Conservation (phyloP, 2,329 filamentous ascomycete genomes). For the Apiospora marii region DNA sequence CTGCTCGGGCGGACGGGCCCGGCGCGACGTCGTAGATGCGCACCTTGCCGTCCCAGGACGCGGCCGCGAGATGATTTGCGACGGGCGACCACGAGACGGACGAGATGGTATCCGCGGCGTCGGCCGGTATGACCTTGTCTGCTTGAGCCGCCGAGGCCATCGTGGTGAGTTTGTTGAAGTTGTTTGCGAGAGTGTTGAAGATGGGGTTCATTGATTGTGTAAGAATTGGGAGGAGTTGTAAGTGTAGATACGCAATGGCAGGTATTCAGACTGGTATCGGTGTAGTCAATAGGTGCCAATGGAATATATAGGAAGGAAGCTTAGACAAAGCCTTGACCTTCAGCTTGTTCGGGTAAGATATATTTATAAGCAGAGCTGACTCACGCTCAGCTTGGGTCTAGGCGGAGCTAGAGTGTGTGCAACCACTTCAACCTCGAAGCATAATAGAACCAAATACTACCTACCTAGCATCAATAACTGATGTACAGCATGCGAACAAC, state of each 20-base stretch:
- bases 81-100: constrained; percentile 46
- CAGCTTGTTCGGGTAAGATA: neutral
- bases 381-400: neutral
- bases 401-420: neutral
- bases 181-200: neutral
- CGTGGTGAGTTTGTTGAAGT: neutral
- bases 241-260: neutral
- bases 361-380: constrained; percentile 14
- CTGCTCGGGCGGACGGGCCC: constrained; percentile 33
- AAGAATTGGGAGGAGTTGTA: neutral
- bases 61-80: constrained; percentile 43
- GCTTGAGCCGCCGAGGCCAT: neutral
- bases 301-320: neutral
- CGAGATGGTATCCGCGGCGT: constrained; percentile 45
- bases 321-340: neutral
- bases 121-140: constrained; percentile 34
- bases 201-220: neutral
- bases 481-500: neutral
- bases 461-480: neutral
- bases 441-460: no score
- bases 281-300: neutral
- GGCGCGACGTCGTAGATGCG: constrained; percentile 45
- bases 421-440: neutral
- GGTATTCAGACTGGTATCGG: neutral
- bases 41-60: constrained; percentile 47